Evolutionary conservation across 2,329 filamentous ascomycete genomes (phyloP).

Genomic region (Trichoderma hamatum): DNA sequence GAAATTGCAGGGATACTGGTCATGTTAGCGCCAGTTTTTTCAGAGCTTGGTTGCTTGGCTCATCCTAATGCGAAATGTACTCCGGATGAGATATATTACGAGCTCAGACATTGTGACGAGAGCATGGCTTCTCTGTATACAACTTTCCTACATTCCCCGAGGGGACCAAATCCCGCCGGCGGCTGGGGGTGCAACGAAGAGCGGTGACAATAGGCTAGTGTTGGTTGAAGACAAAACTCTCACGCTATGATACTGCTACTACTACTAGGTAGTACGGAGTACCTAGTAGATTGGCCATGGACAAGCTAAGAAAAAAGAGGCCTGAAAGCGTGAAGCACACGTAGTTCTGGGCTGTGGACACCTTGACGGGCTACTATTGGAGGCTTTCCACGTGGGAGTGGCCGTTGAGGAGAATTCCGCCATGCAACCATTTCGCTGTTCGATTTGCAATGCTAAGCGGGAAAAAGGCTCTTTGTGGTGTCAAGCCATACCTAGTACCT

Average conservation of each 20-base stretch:
- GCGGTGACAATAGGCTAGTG: constrained; percentile 22
- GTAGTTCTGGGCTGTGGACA: not conserved
- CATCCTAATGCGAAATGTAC: constrained; percentile 20
- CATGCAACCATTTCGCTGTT: constrained; percentile 2
- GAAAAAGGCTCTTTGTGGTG: constrained; percentile 15
- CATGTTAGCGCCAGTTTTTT: constrained; percentile 20
- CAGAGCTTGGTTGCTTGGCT: constrained; percentile 24
- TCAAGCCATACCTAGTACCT: not conserved
- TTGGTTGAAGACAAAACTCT: constrained; percentile 7
- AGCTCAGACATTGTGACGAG: constrained; percentile 6
- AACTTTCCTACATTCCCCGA: constrained; percentile 22
- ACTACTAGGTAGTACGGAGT: not conserved
- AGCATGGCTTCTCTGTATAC: not conserved
- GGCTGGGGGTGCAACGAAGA: constrained; percentile 8
- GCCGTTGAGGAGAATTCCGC: constrained; percentile 11
- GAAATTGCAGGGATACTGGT: constrained; percentile 22
- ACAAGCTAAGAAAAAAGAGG: not conserved
- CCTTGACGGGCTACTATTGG: constrained; percentile 1
- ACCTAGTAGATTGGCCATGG: not conserved
- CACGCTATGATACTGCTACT: not conserved
- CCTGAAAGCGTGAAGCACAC: not conserved
- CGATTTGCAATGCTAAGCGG: constrained; percentile 9
- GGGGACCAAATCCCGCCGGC: not conserved
- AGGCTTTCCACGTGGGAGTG: constrained; percentile 26
- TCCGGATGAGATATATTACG: constrained; percentile 15